Percentiles rank a stretch among this genome's conserved stretches.
These are phyloP conservation scores for Emericellopsis cladophorae DNA, from an alignment of 2,329 filamentous ascomycete genomes.

Conservation along the genomic window DNA sequence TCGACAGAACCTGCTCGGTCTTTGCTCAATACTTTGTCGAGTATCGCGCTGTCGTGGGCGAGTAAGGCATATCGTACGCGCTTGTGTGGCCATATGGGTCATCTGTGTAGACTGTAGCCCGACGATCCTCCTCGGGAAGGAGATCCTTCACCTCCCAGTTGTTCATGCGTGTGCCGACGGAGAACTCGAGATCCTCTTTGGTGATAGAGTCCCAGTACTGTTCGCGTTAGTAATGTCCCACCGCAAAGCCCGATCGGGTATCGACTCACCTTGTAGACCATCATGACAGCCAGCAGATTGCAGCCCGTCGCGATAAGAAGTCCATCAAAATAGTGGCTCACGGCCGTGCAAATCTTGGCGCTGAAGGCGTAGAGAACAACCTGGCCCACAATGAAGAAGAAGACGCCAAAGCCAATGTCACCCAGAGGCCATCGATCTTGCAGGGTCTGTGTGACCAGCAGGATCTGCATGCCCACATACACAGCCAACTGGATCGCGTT, in stretches of 20 bases:
- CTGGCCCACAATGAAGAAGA: constrained; percentile 87
- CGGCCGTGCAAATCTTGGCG: constrained; percentile 66
- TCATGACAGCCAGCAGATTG: constrained; percentile 94
- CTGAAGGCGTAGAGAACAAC: constrained; percentile 88
- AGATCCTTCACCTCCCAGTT: constrained; percentile 98
- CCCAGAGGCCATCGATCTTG: constrained; percentile 93
- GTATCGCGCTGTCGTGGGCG: constrained; percentile 27
- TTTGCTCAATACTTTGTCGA: constrained; percentile 30
- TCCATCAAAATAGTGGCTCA: constrained; percentile 88
- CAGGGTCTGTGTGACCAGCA: constrained; percentile 79
- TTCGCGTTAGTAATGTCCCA: constrained; percentile 4
- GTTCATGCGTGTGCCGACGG: constrained; percentile 85
- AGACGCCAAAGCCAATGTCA: constrained; percentile 78
- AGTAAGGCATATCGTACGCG: constrained; percentile 38
- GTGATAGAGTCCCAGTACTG: constrained; percentile 99
- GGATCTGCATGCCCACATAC: constrained; percentile 76
- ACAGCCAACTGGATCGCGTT: constrained; percentile 79
- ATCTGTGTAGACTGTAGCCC: constrained; percentile 59
- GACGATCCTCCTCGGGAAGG: constrained; percentile 67
- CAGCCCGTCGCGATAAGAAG: constrained; percentile 89
- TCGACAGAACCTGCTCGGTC: neutral
- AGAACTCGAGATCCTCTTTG: constrained; percentile 95
- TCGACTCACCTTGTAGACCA: constrained; percentile 81
- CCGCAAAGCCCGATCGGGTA: neutral
- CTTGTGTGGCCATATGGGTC: constrained; percentile 48